Base-by-base conservation (phyloP, 768 basidiomycete genomes). In the Nevesoporus exiguus region DNA sequence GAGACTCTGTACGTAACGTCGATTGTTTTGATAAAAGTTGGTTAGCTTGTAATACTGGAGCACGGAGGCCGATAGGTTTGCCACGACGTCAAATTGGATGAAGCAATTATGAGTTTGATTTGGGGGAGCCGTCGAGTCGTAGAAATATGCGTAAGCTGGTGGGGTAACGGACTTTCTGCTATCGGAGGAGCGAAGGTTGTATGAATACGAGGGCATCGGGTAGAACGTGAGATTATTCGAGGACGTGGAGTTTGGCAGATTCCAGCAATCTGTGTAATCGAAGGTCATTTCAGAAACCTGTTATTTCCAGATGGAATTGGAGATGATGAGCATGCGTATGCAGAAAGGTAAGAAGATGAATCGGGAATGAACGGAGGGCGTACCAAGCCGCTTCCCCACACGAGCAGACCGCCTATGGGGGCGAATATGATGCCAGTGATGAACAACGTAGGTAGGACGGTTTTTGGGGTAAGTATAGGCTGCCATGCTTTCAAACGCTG, bases 401-500 rank as follows among this genome's bases (percentile, higher is more conserved):
- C 83, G 47, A 98, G 83, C 46, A 98, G 78, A 53, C 87, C 97
- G 22, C 97, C 97, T 62, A 99, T 95, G 51, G 94, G 95, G 0
- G 91, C 96, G 69, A 99, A 99, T 59, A 98, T 73, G 61, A 99
- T 78, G 42, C 92, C 97, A 63, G 98, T 85, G 66, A 98, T 84
- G 73, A 99, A 95, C 43, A 99, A 82, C 1, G 94, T 96, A 3
- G 97, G 97, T 15, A 99, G 82, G 21, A 99, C 97, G 1, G 94
- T 97, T 73, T 95, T 95, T 5, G 97, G 97, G 5, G 95, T 98
- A 44, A 98, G 81, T 69, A 99, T 98, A 9, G 97, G 97, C 79
- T 99, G 97, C 97, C 97, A 99, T 66, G 97, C 97, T 77, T 98
- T 98, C 68, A 99, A 83, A 52, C 97, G 89, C 73, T 99, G 97